Evolutionary conservation across 805 yeast species (phyloP).

Genomic region (Candida endomychidarum): DNA sequence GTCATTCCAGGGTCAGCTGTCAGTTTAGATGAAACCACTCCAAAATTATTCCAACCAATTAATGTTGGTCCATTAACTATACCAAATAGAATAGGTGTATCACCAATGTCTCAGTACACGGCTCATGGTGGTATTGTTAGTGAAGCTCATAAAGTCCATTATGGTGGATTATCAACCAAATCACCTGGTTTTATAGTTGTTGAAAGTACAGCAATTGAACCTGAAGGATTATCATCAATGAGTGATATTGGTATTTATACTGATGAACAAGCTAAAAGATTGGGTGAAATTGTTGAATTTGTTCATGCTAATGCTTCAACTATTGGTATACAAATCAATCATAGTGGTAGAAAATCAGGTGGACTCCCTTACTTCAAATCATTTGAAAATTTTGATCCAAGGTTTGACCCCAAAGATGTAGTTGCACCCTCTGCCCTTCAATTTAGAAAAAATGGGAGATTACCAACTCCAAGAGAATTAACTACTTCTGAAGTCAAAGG

Average conservation of each 20-base stretch:
- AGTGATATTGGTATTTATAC: constrained; percentile 50
- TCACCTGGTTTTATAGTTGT: constrained; percentile 51
- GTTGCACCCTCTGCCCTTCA: constrained; percentile 40
- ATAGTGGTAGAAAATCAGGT: constrained; percentile 52
- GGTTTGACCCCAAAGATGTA: constrained; percentile 21
- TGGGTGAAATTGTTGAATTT: constrained; percentile 42
- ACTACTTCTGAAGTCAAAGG: constrained; percentile 40
- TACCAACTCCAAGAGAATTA: constrained; percentile 41
- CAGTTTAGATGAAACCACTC: no score
- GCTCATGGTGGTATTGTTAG: constrained; percentile 42
- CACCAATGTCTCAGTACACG: constrained; percentile 58
- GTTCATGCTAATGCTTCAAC: constrained; percentile 44
- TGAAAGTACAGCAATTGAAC: constrained; percentile 46
- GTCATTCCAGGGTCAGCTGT: no score
- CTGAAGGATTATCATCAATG: constrained; percentile 44
- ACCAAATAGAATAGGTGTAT: constrained; percentile 53
- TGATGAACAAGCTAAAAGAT: constrained; percentile 46
- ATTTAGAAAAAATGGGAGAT: constrained; percentile 28
- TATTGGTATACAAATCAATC: constrained; percentile 56
- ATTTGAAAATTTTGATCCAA: constrained; percentile 36
- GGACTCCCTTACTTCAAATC: constrained; percentile 31
- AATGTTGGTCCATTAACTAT: constrained; percentile 34
- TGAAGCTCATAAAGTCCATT: constrained; percentile 49
- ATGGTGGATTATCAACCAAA: constrained; percentile 46
- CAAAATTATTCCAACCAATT: constrained; percentile 45